Conservation (phyloP, 768 basidiomycete species). For the Tremella fuciformis region DNA sequence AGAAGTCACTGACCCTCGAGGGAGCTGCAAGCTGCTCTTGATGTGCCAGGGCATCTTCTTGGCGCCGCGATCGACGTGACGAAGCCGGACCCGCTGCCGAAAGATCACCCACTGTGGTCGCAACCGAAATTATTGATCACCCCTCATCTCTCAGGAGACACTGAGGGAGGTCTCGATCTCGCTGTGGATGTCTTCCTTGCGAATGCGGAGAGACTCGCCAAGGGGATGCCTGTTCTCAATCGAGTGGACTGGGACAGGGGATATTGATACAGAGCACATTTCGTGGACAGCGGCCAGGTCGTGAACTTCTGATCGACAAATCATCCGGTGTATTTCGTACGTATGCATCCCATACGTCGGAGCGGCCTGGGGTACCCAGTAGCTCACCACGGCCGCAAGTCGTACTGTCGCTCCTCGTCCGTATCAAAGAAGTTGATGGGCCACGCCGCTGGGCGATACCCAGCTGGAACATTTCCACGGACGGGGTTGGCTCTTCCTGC, state of each 20-base stretch:
- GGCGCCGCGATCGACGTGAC: conserved; percentile 52
- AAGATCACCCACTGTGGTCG: conserved; percentile 48
- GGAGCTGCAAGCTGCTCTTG: conserved; percentile 13
- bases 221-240: conserved; percentile 33
- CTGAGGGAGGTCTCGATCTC: conserved; percentile 39
- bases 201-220: conserved; percentile 36
- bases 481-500: conserved; percentile 58
- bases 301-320: too few relatives aligned
- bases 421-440: conserved; percentile 70
- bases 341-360: too few relatives aligned
- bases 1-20: too few relatives aligned
- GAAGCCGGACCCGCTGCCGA: conserved; percentile 52
- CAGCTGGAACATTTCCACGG: conserved; percentile 66
- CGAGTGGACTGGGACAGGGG: conserved; percentile 34
- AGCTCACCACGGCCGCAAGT: conserved; percentile 22
- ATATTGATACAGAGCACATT: conserved; percentile 16
- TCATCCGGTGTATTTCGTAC: too few relatives aligned
- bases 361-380: neutral
- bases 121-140: conserved; percentile 48
- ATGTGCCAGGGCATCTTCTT: conserved; percentile 25
- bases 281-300: too few relatives aligned
- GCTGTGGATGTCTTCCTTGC: conserved; percentile 43
- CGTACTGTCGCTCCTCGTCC: conserved; percentile 56
- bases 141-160: conserved; percentile 28
- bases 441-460: conserved; percentile 62